Evolutionary conservation across 106 monocot species (phyloP), one percentile per base, ranked within the genome.

Genomic region (Dendrobium chrysotoxum): DNA sequence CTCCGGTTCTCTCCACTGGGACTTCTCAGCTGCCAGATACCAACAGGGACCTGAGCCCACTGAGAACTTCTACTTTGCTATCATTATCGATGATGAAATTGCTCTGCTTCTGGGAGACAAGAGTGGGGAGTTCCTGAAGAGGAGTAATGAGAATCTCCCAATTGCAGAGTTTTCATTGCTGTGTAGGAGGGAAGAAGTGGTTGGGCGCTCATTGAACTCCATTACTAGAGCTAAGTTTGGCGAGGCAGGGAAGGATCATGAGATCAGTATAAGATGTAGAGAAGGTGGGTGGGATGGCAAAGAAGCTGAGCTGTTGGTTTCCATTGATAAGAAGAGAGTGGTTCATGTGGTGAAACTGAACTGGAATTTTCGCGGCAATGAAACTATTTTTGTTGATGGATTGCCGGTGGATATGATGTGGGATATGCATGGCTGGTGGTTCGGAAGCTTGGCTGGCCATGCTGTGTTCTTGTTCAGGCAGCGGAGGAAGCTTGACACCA

Each of bases 301-400:
- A 15, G 81, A 78, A 53, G 80, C 88, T 75, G 93, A 91, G 87
- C 81, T 99, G 79, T 58, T 57, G 8, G 91, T 99, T 75, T 79
- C 72, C 78, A 53, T 99, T 6, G 99, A 99, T 84, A 81, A 71
- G 79, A 93, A 89, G 84, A 85, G 84, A 79, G 99, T 90, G 77
- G 87, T 95, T 21, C 78, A 86, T 1, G 93, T 89, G 86, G 73
- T 47, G 76, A 83, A 80, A 68, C 78, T 95, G 42, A 77, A 26
- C 58, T 92, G 88, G 92, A 95, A 95, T 68, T 95, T 92, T 55
- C 53, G 95, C n/a, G 92, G 95, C 38, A 90, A 92, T 70, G 87
- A 90, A 84, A 90, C 85, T 1, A 81, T 95, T 16, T 95, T 88
- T 67, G 64, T 95, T 13, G 92, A 95, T 31, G 92, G 90, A 7